Conservation (phyloP, 2,329 filamentous ascomycete genomes). For the Nothophaeocryptopus gaeumannii region DNA sequence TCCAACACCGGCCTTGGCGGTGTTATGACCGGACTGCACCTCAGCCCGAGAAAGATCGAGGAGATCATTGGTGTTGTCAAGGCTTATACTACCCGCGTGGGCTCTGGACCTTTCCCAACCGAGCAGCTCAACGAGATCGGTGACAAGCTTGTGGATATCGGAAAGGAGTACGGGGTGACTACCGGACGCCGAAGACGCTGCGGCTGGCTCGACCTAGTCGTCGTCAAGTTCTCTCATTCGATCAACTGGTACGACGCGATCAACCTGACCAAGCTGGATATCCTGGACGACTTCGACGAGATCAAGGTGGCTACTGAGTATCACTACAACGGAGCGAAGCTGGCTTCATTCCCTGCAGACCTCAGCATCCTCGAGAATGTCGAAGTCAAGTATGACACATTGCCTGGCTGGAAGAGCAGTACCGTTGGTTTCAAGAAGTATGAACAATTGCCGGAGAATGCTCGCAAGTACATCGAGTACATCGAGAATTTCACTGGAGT, state of each 20-base stretch:
- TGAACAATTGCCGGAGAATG: slow-evolving; percentile 62
- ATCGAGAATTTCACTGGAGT: slow-evolving; percentile 66
- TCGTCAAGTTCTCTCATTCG: slow-evolving; percentile 62
- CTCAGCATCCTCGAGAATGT: slow-evolving; percentile 56
- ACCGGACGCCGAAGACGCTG: slow-evolving; percentile 62
- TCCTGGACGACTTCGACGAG: slow-evolving; percentile 70
- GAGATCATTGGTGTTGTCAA: slow-evolving; percentile 66
- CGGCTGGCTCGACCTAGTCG: slow-evolving; percentile 66
- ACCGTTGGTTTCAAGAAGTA: slow-evolving; percentile 61
- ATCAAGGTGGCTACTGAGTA: slow-evolving; percentile 76
- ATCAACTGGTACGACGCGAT: slow-evolving; percentile 67
- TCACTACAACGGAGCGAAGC: slow-evolving; percentile 52
- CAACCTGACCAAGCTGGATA: slow-evolving; percentile 66
- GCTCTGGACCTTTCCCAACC: slow-evolving; percentile 64
- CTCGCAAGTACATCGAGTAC: slow-evolving; percentile 63
- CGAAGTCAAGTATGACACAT: slow-evolving; percentile 65
- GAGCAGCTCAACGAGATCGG: slow-evolving; percentile 60
- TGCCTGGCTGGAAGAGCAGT: slow-evolving; percentile 66
- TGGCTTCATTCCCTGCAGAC: slow-evolving; percentile 65
- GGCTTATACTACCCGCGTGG: slow-evolving; percentile 60
- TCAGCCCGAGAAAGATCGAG: slow-evolving; percentile 60
- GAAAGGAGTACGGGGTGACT: slow-evolving; percentile 55
- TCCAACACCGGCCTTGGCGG: slow-evolving; percentile 61
- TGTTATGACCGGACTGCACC: slow-evolving; percentile 60
- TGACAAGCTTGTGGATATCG: slow-evolving; percentile 56